These are phyloP conservation scores for Mycena belliarum DNA, from an alignment of 768 basidiomycete species.

Conservation along the genomic window DNA sequence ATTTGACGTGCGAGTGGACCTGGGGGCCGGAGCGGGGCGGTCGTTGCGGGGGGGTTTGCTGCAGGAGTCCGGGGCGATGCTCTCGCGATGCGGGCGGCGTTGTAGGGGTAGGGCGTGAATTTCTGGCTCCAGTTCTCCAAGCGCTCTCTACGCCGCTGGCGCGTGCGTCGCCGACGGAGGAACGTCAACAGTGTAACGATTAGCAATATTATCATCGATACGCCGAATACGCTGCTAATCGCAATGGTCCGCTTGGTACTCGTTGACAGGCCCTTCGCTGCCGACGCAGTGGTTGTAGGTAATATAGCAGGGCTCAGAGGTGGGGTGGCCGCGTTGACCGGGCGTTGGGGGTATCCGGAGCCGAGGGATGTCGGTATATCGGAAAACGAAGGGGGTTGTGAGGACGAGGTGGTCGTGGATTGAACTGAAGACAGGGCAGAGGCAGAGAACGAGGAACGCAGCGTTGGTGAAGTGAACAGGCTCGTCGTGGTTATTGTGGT, in stretches of 20 bases:
- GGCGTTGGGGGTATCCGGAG: background rate
- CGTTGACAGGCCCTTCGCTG: background rate
- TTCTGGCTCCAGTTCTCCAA: background rate
- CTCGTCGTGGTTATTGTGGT: background rate
- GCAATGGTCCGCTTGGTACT: background rate
- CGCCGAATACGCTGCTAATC: background rate
- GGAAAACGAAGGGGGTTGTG: background rate
- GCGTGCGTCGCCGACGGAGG: conserved; percentile 1
- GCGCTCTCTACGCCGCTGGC: background rate
- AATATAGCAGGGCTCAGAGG: background rate
- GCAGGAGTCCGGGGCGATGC: background rate
- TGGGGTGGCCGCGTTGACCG: background rate
- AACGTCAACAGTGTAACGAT: background rate
- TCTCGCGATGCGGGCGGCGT: background rate
- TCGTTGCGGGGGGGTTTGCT: background rate
- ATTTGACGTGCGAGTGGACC: background rate
- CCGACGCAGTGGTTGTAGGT: background rate
- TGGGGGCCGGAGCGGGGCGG: background rate
- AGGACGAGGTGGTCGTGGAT: background rate
- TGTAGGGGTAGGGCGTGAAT: background rate
- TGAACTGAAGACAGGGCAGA: background rate
- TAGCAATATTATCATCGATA: background rate
- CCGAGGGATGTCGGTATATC: background rate
- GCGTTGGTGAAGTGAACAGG: background rate
- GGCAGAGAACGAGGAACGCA: background rate